These are phyloP conservation scores for Angomonas ambiguus DNA, from an alignment of 208 protist genomes.

Conservation along the genomic window DNA sequence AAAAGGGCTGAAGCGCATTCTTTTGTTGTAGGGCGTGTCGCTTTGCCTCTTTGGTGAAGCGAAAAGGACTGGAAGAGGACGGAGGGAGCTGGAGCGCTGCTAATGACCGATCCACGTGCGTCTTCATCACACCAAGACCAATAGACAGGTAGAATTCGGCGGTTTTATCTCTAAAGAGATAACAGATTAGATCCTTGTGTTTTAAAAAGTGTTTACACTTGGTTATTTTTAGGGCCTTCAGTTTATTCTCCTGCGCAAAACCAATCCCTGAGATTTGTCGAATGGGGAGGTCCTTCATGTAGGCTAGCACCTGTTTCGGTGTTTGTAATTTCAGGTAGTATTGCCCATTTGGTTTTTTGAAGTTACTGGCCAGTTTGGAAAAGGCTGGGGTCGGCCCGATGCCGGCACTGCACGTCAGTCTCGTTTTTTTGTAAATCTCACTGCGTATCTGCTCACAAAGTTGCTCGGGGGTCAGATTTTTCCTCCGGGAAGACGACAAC, in stretches of 20 bases:
- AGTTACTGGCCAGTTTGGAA: slow-evolving; percentile 78
- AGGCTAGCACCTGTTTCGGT: slow-evolving; percentile 41
- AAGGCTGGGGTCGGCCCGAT: slow-evolving; percentile 71
- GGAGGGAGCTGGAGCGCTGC: not conserved
- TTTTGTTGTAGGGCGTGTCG: not conserved
- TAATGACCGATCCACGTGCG: slow-evolving; percentile 34
- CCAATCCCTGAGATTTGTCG: slow-evolving; percentile 60
- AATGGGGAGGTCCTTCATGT: slow-evolving; percentile 36
- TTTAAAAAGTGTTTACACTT: slow-evolving; percentile 39
- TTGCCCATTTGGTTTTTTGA: slow-evolving; percentile 92
- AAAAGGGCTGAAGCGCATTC: not conserved
- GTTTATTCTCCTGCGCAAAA: slow-evolving; percentile 28
- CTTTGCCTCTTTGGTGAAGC: not conserved
- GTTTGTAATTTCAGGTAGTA: slow-evolving; percentile 37
- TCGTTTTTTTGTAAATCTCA: slow-evolving; percentile 35
- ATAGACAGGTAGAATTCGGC: slow-evolving; percentile 49
- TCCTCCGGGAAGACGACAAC: not conserved
- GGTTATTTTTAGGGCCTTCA: slow-evolving; percentile 41
- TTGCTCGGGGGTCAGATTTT: slow-evolving; percentile 21
- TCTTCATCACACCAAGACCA: slow-evolving; percentile 46
- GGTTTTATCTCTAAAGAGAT: slow-evolving; percentile 51
- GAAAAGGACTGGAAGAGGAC: not conserved
- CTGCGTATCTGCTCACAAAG: slow-evolving; percentile 46
- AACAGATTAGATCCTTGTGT: slow-evolving; percentile 36
- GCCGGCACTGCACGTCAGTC: slow-evolving; percentile 68